Conservation (phyloP, 345 rosid genomes). For the Rhizophora mangle region DNA sequence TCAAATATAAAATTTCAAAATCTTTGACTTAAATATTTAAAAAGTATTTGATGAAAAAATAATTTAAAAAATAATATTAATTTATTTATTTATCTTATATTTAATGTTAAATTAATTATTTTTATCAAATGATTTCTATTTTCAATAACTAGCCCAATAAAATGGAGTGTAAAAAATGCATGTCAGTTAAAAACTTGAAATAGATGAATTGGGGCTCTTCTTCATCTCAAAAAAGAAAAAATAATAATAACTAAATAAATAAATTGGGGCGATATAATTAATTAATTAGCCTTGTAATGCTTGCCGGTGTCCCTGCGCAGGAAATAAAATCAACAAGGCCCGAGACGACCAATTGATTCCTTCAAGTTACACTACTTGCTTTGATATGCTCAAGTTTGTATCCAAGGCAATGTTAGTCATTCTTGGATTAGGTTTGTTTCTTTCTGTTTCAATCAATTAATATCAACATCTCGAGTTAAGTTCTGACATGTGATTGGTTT, state of each 20-base stretch:
- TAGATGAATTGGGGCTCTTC: no score
- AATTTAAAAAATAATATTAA: no score
- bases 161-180: no score
- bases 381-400: slow-evolving; percentile 35
- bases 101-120: neutral
- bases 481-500: neutral
- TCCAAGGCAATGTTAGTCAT: slow-evolving; percentile 39
- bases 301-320: neutral
- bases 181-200: no score
- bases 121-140: neutral
- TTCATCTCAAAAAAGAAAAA: no score
- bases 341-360: slow-evolving; percentile 23
- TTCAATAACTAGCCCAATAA: neutral
- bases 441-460: neutral
- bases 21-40: no score
- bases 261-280: no score
- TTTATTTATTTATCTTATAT: no score
- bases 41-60: no score
- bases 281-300: neutral
- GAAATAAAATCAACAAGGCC: neutral
- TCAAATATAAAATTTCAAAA: no score
- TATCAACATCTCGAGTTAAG: neutral
- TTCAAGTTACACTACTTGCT: slow-evolving; percentile 30
- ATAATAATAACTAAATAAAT: no score
- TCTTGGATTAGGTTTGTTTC: slow-evolving; percentile 37